Base-by-base conservation (phyloP, 1,284 basidiomycete genomes). In the Ustilago vetiveriae region DNA sequence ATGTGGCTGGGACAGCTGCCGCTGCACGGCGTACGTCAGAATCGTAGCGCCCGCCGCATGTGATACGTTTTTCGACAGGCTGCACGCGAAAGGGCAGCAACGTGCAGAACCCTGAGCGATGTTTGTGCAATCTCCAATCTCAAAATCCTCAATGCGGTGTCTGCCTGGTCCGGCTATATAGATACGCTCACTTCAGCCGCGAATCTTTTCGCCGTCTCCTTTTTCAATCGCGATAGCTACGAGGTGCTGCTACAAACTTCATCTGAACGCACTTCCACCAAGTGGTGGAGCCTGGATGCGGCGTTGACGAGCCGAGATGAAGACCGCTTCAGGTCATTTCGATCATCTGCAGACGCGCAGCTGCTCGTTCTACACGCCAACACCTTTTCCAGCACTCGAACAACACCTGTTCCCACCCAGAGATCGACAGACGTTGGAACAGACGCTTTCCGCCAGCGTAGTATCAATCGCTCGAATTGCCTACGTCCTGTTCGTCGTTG, bases 291-390 rank as follows among this genome's bases (percentile, higher is more conserved):
- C 1, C 36, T 19, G n/a, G 2, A n/a, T 8, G 19, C 19, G 27
- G 24, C 40, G 26, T 16, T 23, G 21, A 14, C 1, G 19, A 17
- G 16, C 21, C n/a, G 36, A 16, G 32, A 60, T 66, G 63, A 55
- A 58, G 33, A 66, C 63, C 8, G 16, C 26, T 4, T 49, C 63
- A 0, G 63, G 63, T 9, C 63, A 66, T 26, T 27, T 52, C 26
- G 23, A 23, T 19, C 53, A 41, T 19, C 48, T 55, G n/a, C 14
- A 8, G 3, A 37, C 23, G 5, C 46, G 48, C n/a, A 42, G 24
- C 0, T 51, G 21, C 21, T 51, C 47, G 3, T 32, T 60, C 40
- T 66, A 66, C 48, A 22, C 30, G 1, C 63, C 63, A 0, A 27
- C 45, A 2, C 54, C 51, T 0, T 66, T 59, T 10, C 63, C 63